Percentiles rank a stretch among this genome's conserved stretches.
phyloP scores from a whole-genome alignment of 352 stramenopile genomes.

The Phytophthora parvispora region DNA sequence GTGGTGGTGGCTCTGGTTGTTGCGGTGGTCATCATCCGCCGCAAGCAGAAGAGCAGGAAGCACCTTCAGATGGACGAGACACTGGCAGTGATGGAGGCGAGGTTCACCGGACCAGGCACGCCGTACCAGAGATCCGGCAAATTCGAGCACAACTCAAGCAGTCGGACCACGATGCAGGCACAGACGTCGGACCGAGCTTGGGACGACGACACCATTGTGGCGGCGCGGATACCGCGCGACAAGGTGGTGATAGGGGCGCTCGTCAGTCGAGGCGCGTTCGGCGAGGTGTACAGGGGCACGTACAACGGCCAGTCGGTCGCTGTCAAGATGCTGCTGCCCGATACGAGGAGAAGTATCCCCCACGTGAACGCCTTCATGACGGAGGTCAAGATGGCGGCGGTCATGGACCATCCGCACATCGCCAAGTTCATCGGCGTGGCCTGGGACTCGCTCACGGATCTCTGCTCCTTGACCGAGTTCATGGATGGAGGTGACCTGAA shows the following conservation, averaged over 20 bases:
- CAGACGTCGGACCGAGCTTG: constrained; percentile 20
- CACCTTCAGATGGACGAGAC: constrained; percentile 8
- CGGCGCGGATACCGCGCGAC: constrained; percentile 19
- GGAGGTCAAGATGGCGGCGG: constrained; percentile 19
- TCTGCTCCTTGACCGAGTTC: constrained; percentile 20
- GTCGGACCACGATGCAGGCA: constrained; percentile 2
- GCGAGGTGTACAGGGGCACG: constrained; percentile 18
- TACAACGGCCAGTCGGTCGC: constrained; percentile 14
- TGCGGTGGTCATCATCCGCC: constrained; percentile 2
- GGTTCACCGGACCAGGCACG: background rate
- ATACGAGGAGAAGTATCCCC: constrained; percentile 14
- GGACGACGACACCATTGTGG: constrained; percentile 29
- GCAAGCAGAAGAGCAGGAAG: constrained; percentile 6
- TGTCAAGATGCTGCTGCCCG: constrained; percentile 13
- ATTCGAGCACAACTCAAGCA: constrained; percentile 17
- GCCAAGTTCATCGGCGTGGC: constrained; percentile 14
- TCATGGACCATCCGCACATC: constrained; percentile 21
- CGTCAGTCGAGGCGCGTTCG: constrained; percentile 14
- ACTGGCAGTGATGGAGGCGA: constrained; percentile 16
- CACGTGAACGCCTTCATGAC: constrained; percentile 20
- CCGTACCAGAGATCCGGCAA: constrained; percentile 5
- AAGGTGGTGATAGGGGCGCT: constrained; percentile 11
- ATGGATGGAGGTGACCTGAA: constrained; percentile 27
- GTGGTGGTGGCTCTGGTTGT: constrained; percentile 4
- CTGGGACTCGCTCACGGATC: constrained; percentile 19